phyloP scores from a whole-genome alignment of 1,284 basidiomycete genomes.

The Ustilago sp. region DNA sequence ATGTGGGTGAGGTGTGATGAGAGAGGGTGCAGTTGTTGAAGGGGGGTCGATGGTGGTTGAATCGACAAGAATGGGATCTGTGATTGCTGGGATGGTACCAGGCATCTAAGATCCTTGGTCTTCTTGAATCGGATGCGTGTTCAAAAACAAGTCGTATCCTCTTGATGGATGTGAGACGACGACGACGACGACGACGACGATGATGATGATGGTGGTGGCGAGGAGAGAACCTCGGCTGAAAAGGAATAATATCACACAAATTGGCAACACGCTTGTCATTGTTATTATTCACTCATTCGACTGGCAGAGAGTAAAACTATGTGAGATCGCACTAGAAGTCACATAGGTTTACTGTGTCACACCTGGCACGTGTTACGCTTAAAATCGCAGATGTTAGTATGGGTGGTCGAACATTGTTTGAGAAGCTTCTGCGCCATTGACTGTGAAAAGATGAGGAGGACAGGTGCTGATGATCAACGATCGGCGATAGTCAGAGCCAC shows the following conservation, averaged over 20 bases:
- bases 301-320: too few relatives aligned
- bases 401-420: background rate
- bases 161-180: too few relatives aligned
- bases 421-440: too few relatives aligned
- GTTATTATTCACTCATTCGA: background rate
- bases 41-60: constrained; percentile 24
- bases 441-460: too few relatives aligned
- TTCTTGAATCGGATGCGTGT: background rate
- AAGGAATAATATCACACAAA: background rate
- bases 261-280: constrained; percentile 3
- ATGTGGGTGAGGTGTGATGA: constrained; percentile 38
- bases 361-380: background rate
- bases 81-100: constrained; percentile 51
- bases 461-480: too few relatives aligned
- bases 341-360: background rate
- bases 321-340: too few relatives aligned
- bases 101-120: constrained; percentile 30
- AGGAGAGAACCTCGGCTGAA: background rate
- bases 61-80: constrained; percentile 50
- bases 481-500: too few relatives aligned
- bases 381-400: background rate
- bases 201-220: constrained; percentile 8
- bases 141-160: too few relatives aligned
- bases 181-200: too few relatives aligned
- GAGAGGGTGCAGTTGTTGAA: constrained; percentile 33